Evolutionary conservation across 2,329 filamentous ascomycete species (phyloP).

Genomic region (Knufia fluminis): DNA sequence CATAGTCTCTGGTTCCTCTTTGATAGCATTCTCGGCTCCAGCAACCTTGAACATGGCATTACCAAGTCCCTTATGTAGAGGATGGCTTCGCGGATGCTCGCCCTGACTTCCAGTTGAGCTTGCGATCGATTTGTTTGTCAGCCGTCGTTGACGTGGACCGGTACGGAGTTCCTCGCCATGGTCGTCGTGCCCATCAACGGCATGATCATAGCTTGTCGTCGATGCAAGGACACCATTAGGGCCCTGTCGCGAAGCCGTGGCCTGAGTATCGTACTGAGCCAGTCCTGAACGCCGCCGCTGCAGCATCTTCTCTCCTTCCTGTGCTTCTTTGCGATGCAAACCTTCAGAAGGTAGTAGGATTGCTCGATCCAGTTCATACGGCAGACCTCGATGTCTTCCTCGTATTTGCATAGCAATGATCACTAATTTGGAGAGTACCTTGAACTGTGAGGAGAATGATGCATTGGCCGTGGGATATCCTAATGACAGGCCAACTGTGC

Average conservation of each 20-base stretch:
- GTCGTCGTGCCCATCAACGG: background rate
- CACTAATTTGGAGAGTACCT: constrained; percentile 56
- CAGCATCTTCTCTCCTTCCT: constrained; percentile 20
- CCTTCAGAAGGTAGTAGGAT: constrained; percentile 53
- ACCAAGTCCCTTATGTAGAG: background rate
- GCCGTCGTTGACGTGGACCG: background rate
- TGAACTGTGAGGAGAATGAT: constrained; percentile 76
- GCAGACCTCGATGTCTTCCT: constrained; percentile 55
- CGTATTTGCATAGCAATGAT: constrained; percentile 60
- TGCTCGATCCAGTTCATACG: constrained; percentile 60
- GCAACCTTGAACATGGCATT: background rate
- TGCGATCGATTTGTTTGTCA: background rate
- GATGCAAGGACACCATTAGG: background rate
- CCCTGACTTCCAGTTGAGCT: background rate
- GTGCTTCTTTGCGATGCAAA: constrained; percentile 21
- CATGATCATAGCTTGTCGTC: constrained; percentile 1
- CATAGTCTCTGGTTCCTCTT: background rate
- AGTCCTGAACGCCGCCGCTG: constrained; percentile 13
- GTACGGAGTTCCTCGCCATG: background rate
- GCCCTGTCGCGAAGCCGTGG: background rate
- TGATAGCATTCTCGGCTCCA: background rate
- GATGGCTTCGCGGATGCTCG: background rate
- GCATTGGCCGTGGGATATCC: constrained; percentile 69
- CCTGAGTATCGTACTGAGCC: background rate
- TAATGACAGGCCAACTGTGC: constrained; percentile 83